A percentile compares a stretch with the other conserved stretches of the same genome.
These are phyloP conservation scores for Seiridium unicorne DNA, from an alignment of 2,329 filamentous ascomycete genomes.

Conservation along the genomic window DNA sequence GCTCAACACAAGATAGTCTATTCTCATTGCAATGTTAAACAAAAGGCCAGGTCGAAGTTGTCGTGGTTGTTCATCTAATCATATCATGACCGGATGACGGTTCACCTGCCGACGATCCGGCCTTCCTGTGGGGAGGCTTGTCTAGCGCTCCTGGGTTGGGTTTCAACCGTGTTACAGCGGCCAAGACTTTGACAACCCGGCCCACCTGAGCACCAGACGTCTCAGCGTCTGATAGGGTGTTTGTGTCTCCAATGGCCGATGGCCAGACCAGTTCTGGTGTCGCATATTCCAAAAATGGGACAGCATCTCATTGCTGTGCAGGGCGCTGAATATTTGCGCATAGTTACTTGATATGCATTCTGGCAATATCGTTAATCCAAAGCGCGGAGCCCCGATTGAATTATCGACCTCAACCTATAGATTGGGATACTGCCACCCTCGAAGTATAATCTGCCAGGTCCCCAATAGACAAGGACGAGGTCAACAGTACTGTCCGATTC, in stretches of 20 bases:
- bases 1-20: neutral
- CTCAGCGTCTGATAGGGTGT: neutral
- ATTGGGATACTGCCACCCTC: too few species aligned
- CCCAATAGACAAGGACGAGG: too few species aligned
- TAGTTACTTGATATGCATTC: too few species aligned
- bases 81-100: neutral
- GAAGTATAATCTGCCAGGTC: too few species aligned
- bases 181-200: neutral
- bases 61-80: neutral
- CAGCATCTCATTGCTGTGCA: neutral
- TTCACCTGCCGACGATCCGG: neutral
- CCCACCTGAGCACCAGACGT: neutral
- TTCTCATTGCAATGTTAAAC: neutral
- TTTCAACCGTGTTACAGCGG: constrained; percentile 3
- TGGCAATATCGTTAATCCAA: too few species aligned
- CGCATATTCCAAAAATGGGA: neutral
- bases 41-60: neutral
- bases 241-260: neutral
- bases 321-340: too few species aligned
- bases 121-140: neutral
- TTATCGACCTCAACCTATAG: too few species aligned
- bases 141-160: neutral
- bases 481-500: too few species aligned
- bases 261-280: neutral
- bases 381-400: too few species aligned